These are phyloP conservation scores for Emericellopsis atlantica DNA, from an alignment of 2,329 filamentous ascomycete species.

Conservation along the genomic window DNA sequence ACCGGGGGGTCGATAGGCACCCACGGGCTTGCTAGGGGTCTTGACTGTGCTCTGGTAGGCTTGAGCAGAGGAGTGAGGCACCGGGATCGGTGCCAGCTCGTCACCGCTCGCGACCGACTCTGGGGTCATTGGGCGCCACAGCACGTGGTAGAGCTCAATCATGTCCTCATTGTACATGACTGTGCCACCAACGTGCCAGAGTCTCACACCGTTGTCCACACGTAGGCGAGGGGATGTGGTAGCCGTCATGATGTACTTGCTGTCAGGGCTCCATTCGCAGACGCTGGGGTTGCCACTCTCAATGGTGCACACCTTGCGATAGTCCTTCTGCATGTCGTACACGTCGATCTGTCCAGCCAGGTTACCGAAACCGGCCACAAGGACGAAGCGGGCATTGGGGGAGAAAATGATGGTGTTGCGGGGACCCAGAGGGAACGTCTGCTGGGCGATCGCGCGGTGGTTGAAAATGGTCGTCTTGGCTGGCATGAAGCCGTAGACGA, in stretches of 20 bases:
- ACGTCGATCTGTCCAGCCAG: conserved; percentile 95
- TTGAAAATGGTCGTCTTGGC: conserved; percentile 98
- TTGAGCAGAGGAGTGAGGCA: conserved; percentile 70
- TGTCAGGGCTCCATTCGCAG: conserved; percentile 95
- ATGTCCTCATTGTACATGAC: conserved; percentile 96
- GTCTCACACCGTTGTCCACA: conserved; percentile 90
- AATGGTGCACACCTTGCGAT: conserved; percentile 82
- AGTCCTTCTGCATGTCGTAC: conserved; percentile 91
- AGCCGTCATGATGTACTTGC: conserved; percentile 91
- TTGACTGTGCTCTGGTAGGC: conserved; percentile 78
- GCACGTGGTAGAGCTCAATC: conserved; percentile 82
- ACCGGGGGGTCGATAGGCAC: conserved; percentile 89
- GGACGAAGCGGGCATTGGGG: conserved; percentile 80
- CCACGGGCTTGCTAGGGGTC: conserved; percentile 92
- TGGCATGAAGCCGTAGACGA: conserved; percentile 98
- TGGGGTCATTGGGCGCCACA: conserved; percentile 68
- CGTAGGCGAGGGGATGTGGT: conserved; percentile 90
- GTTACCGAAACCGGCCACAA: conserved; percentile 95
- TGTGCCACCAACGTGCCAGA: conserved; percentile 82
- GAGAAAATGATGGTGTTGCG: conserved; percentile 95
- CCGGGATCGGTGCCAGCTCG: conserved; percentile 61
- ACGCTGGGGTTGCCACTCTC: conserved; percentile 93
- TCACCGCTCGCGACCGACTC: conserved; percentile 50
- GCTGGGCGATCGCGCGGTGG: conserved; percentile 65
- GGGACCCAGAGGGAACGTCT: conserved; percentile 76